phyloP scores from a whole-genome alignment of 805 yeast species.

The Saccharomycopsis amapae region DNA sequence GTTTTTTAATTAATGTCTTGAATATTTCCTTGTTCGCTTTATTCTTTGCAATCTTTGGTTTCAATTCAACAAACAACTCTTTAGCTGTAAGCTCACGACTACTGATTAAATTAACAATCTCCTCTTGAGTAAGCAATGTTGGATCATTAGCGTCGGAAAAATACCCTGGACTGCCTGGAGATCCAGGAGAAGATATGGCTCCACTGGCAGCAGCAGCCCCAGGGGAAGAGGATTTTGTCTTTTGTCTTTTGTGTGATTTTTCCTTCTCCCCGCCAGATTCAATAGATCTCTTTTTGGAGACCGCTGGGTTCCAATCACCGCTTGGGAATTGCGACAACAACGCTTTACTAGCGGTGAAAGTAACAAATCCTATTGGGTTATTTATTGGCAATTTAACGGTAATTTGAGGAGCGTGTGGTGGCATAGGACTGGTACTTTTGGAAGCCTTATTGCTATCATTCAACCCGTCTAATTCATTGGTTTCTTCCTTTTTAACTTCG shows the following conservation, averaged over 20 bases:
- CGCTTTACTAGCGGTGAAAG: slow-evolving; percentile 55
- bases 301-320: slow-evolving; percentile 79
- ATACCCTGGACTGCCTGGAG: slow-evolving; percentile 12
- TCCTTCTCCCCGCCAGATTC: slow-evolving; percentile 15
- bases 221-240: slow-evolving; percentile 22
- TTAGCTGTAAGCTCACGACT: slow-evolving; percentile 43
- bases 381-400: slow-evolving; percentile 38
- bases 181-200: slow-evolving; percentile 17
- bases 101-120: slow-evolving; percentile 57
- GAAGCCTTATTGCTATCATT: slow-evolving; percentile 18
- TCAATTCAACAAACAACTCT: slow-evolving; percentile 54
- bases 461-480: slow-evolving; percentile 22
- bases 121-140: slow-evolving; percentile 56
- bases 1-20: slow-evolving; percentile 48
- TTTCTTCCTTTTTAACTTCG: slow-evolving; percentile 34
- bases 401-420: slow-evolving; percentile 28
- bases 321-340: slow-evolving; percentile 60
- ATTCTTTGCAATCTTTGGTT: slow-evolving; percentile 54
- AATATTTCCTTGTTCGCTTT: slow-evolving; percentile 57
- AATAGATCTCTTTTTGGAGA: slow-evolving; percentile 32
- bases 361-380: slow-evolving; percentile 46
- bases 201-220: slow-evolving; percentile 2
- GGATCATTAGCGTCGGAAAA: slow-evolving; percentile 21
- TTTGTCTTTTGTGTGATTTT: neutral
- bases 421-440: slow-evolving; percentile 33